These are phyloP conservation scores for Kwoniella shivajii DNA, from an alignment of 1,284 basidiomycete species.

Conservation along the genomic window DNA sequence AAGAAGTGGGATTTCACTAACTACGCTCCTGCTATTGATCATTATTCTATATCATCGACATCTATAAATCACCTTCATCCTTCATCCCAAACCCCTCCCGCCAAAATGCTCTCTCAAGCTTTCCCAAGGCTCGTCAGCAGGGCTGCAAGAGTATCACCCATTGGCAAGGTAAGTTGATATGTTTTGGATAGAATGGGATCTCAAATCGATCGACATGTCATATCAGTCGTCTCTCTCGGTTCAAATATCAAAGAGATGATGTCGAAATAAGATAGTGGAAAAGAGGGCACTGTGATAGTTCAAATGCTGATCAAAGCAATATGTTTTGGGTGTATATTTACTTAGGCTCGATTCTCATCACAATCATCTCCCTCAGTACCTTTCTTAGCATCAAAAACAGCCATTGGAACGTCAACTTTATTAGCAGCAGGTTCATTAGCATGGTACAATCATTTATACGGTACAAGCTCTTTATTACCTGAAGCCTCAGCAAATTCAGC, in stretches of 20 bases:
- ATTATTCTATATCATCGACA: neutral
- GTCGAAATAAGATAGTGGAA: too few species aligned
- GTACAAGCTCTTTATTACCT: conserved; percentile 78
- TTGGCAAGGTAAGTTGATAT: conserved; percentile 18
- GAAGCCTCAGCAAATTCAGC: conserved; percentile 87
- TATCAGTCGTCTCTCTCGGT: too few species aligned
- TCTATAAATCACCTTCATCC: conserved; percentile 1
- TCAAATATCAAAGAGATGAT: too few species aligned
- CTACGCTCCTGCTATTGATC: conserved; percentile 10
- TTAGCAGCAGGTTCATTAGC: conserved; percentile 85
- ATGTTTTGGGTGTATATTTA: too few species aligned
- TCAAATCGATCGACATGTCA: too few species aligned
- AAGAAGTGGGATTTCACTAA: neutral
- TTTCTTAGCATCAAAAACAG: conserved; percentile 66
- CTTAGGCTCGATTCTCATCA: conserved; percentile 47
- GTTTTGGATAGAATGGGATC: too few species aligned
- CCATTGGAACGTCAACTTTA: conserved; percentile 74
- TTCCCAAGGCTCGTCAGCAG: conserved; percentile 46
- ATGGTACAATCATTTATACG: conserved; percentile 95
- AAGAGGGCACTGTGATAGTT: too few species aligned
- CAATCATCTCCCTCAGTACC: conserved; percentile 29
- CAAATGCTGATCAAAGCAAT: too few species aligned
- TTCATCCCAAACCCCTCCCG: conserved; percentile 4
- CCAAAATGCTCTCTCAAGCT: conserved; percentile 46
- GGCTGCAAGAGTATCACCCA: conserved; percentile 24